These are phyloP conservation scores for Bullera alba DNA, from an alignment of 768 basidiomycete species.

Conservation along the genomic window DNA sequence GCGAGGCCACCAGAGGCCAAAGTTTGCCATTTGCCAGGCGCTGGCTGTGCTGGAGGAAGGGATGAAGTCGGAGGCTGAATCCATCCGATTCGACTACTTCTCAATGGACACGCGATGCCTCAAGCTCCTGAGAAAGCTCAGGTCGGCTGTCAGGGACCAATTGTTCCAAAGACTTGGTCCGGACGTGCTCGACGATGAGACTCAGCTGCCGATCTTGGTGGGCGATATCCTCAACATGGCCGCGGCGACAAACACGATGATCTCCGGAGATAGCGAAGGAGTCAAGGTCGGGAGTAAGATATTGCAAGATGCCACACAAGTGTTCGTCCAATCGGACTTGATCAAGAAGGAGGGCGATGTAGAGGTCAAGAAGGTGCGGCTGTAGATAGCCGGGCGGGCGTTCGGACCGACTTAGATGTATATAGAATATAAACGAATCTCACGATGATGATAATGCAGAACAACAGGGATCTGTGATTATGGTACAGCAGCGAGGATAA, in stretches of 20 bases:
- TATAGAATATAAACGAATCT: too few relatives aligned
- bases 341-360: not conserved
- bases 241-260: not conserved
- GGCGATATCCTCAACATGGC: not conserved
- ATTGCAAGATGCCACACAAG: not conserved
- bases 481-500: too few relatives aligned
- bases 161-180: not conserved
- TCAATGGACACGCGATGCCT: constrained; percentile 7
- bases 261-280: not conserved
- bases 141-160: constrained; percentile 1
- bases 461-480: too few relatives aligned
- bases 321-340: not conserved
- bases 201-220: not conserved
- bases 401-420: too few relatives aligned
- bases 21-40: constrained; percentile 8
- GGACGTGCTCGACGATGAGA: not conserved
- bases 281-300: not conserved
- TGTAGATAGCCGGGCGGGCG: too few relatives aligned
- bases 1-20: constrained; percentile 4
- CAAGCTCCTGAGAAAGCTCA: not conserved
- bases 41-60: constrained; percentile 9
- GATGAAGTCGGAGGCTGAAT: constrained; percentile 3
- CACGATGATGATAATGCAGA: too few relatives aligned
- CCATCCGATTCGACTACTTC: constrained; percentile 12
- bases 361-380: not conserved